Base-by-base conservation (phyloP, 2,329 filamentous ascomycete genomes). In the Oidium heveae region DNA sequence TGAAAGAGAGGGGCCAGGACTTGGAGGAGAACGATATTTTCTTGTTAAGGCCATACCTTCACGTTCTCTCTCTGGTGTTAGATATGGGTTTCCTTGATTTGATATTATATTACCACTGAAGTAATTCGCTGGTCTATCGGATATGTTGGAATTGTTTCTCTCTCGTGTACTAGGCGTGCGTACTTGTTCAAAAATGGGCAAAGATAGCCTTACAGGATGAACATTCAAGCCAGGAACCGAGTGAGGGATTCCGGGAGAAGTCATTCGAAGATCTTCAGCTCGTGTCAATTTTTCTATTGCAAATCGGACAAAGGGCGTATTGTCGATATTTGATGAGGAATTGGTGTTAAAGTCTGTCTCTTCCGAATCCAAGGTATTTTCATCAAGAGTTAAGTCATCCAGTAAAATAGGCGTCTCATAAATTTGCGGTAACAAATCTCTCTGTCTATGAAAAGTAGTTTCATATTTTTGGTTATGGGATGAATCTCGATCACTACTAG, bases 251-350 rank as follows among this genome's bases (percentile, higher is more conserved):
- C 55, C 73, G 70, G 10, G 74, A 72, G 56, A 71, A 68, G 71
- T 69, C 6, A 79, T 72, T 57, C 84, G n/a, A n/a, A n/a, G n/a
- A n/a, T n/a, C 79, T 56, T 80, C 80, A 62, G 84, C 77, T 51
- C 82, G 74, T 6, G 86, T 93, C 60, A 96, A 71, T 58, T 89
- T 86, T 59, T 94, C 84, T 58, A 96, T 78, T 43, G 89, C 88
- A 66, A 91, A 93, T 59, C 83, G 83, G 58, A 95, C 85, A 66
- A 88, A 94, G 0, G 86, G 87, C 9, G 80, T 83, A 63, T 94
- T 84, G 63, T 94, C 87, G 41, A 82, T 85, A 0, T 87, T 87
- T 0, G 85, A 89, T 2, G 73, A 70, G 13, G 72, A 69, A 53
- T 69, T 69, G n/a, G n/a, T n/a, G n/a, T n/a, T n/a, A n/a, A n/a